A percentile compares a stretch with the other conserved stretches of the same genome.
phyloP scores from a whole-genome alignment of 495 filamentous ascomycete species.

The Thozetella sp. region DNA sequence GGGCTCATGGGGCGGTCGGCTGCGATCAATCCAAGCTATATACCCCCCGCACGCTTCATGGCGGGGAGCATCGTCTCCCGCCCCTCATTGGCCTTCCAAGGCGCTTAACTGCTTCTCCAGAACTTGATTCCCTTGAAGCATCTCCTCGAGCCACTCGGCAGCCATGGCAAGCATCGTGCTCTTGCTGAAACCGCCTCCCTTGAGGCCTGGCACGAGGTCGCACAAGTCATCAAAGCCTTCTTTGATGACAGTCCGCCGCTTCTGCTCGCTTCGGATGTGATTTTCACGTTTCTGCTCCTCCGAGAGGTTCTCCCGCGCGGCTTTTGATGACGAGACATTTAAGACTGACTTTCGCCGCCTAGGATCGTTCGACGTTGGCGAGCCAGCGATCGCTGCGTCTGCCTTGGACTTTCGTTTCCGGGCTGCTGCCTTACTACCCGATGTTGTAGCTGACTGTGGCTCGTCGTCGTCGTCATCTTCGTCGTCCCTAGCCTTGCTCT shows the following conservation, averaged over 20 bases:
- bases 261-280: conserved; percentile 88
- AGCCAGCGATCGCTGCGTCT: conserved; percentile 11
- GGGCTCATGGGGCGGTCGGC: too few species aligned
- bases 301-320: conserved; percentile 72
- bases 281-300: conserved; percentile 86
- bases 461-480: conserved; percentile 18
- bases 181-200: conserved; percentile 74
- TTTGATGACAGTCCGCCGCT: conserved; percentile 77
- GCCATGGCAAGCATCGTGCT: conserved; percentile 72
- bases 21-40: too few species aligned
- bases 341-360: conserved; percentile 24
- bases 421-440: conserved; percentile 5
- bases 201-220: conserved; percentile 70
- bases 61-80: background rate
- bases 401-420: conserved; percentile 37
- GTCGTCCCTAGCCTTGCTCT: conserved; percentile 40
- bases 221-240: conserved; percentile 75
- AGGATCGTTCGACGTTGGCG: conserved; percentile 4
- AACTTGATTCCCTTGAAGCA: conserved; percentile 67
- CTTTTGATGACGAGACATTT: conserved; percentile 32
- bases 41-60: too few species aligned
- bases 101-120: conserved; percentile 43
- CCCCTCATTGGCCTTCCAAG: background rate
- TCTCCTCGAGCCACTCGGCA: conserved; percentile 71
- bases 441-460: background rate